These are phyloP conservation scores for Ceratocystis papillata DNA, from an alignment of 2,329 filamentous ascomycete species.

Conservation along the genomic window DNA sequence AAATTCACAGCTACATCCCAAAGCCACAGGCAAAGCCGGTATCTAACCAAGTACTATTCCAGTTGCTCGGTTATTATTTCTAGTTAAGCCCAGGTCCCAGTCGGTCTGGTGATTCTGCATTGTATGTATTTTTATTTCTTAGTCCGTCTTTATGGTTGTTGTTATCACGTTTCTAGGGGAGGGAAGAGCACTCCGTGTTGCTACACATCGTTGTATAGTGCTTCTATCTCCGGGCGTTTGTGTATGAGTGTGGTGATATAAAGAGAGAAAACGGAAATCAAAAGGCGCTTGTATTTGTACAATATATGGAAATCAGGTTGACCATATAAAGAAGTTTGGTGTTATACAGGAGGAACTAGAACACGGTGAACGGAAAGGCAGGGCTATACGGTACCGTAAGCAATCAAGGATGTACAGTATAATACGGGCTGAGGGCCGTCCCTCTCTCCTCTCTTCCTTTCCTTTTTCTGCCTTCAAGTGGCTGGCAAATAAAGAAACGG, in stretches of 20 bases:
- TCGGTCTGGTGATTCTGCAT: conserved; percentile 7
- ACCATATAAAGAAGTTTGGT: conserved; percentile 18
- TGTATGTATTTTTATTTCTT: conserved; percentile 17
- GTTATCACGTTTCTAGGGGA: neutral
- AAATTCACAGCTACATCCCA: neutral
- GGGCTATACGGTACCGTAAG: neutral
- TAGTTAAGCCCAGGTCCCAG: conserved; percentile 11
- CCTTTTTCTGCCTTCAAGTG: no score
- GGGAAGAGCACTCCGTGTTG: neutral
- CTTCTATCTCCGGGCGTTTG: neutral
- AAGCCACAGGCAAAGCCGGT: neutral
- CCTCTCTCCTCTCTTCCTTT: neutral
- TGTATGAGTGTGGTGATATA: neutral
- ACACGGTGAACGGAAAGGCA: neutral
- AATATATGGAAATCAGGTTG: conserved; percentile 15
- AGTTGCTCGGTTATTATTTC: neutral
- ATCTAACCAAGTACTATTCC: neutral
- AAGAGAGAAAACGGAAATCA: conserved; percentile 14
- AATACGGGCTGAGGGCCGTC: neutral
- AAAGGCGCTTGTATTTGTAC: conserved; percentile 32
- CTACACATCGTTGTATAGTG: neutral
- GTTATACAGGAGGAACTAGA: neutral
- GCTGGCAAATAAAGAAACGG: neutral
- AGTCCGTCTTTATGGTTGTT: neutral
- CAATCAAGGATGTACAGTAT: neutral